Evolutionary conservation across 768 basidiomycete species (phyloP), one percentile per base, ranked within the genome.

Genomic region (Suillus occidentalis): DNA sequence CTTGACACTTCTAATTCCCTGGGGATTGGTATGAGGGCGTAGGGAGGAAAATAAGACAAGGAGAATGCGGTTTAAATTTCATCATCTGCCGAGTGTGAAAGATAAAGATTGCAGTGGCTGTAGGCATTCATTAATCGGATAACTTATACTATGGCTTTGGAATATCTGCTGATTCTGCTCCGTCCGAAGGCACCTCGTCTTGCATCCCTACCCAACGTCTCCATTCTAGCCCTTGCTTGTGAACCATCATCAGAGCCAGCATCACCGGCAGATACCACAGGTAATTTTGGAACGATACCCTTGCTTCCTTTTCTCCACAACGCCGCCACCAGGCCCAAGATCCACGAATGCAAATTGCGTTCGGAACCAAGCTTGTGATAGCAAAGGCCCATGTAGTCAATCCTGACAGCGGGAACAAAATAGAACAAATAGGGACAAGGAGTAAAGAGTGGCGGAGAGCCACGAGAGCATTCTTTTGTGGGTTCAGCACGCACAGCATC

Each of bases 341-440:
- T 1, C 89, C 86, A 16, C 83, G 76, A 1, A 85, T 79, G 74
- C 89, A 87, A 37, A 96, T 74, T 18, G 78, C 79, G 70, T 98
- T 98, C 7, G 95, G 93, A 6, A 88, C 71, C 28, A 94, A 72
- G 28, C 88, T 86, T 7, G 93, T 91, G 18, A 91, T 64, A 1
- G 93, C 92, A 72, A 98, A 98, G 25, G 83, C 76, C 92, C 92
- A 95, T 3, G 90, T 95, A n/a, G 96, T 97, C 45, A 96, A 82
- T 3, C 97, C 97, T 2, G 94, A 89, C n/a, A 94, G 75, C 0
- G 97, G 97, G 60, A 92, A 80, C 61, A 97, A 81, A 58, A 95
- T 69, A 22, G 90, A 89, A 70, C 90, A 94, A 61, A 95, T 83
- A 13, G 92, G 90, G 31, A 91, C 71, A 60, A 96, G 84, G 36